Conservation (phyloP, 768 basidiomycete species). For the Lactarius evosmus region DNA sequence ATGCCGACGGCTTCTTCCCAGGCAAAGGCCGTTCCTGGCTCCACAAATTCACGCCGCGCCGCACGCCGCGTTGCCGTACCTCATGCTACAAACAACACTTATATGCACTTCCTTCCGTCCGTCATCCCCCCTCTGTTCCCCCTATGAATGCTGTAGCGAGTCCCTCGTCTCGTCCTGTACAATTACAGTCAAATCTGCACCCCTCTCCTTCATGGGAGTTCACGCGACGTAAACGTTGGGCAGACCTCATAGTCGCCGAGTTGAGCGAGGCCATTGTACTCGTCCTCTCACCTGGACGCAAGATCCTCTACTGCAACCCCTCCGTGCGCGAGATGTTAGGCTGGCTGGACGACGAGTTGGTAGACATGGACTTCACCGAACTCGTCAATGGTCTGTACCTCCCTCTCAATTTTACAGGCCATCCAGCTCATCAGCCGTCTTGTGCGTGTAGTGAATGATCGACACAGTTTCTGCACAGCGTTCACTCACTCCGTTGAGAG, state of each 20-base stretch:
- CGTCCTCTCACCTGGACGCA: slow-evolving; percentile 59
- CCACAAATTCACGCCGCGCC: slow-evolving; percentile 19
- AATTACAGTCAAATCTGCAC: slow-evolving; percentile 17
- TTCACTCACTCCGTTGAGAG: slow-evolving; percentile 56
- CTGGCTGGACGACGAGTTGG: slow-evolving; percentile 69
- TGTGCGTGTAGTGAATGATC: slow-evolving; percentile 54
- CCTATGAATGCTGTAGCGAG: slow-evolving; percentile 19
- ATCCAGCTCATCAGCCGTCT: slow-evolving; percentile 5
- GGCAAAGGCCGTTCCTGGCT: slow-evolving; percentile 17
- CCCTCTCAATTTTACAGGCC: slow-evolving; percentile 22
- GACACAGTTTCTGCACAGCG: slow-evolving; percentile 40
- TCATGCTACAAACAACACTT: background rate
- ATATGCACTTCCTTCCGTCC: background rate
- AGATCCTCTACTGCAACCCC: slow-evolving; percentile 66
- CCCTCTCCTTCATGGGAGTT: slow-evolving; percentile 57
- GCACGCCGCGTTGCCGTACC: slow-evolving; percentile 1
- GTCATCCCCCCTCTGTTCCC: background rate
- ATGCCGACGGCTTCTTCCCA: slow-evolving; percentile 20
- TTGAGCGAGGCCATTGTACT: slow-evolving; percentile 70
- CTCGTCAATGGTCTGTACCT: slow-evolving; percentile 48
- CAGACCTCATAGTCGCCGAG: slow-evolving; percentile 73
- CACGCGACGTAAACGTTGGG: slow-evolving; percentile 84
- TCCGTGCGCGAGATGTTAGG: slow-evolving; percentile 71
- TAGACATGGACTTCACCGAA: slow-evolving; percentile 63
- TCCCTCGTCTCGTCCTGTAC: slow-evolving; percentile 13